These are phyloP conservation scores for Fusarium tricinctum DNA, from an alignment of 2,329 filamentous ascomycete species.

Conservation along the genomic window DNA sequence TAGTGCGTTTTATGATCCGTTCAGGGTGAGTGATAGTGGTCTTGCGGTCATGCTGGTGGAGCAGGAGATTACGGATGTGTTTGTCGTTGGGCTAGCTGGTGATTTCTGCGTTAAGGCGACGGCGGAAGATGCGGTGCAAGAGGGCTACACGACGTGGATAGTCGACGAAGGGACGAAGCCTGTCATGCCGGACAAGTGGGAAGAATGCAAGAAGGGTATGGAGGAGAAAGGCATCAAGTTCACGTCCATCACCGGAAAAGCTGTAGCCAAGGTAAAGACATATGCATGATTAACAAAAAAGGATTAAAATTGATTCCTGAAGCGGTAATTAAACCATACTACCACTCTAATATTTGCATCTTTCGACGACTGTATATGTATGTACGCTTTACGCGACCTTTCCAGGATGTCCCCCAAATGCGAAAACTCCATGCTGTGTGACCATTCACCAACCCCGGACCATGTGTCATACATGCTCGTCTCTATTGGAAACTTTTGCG, in stretches of 20 bases:
- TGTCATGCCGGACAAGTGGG: conserved; percentile 75
- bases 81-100: conserved; percentile 85
- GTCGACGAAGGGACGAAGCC: conserved; percentile 83
- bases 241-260: conserved; percentile 58
- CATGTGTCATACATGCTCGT: conserved; percentile 37
- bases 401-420: conserved; percentile 49
- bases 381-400: conserved; percentile 44
- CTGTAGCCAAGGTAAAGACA: conserved; percentile 45
- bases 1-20: conserved; percentile 88
- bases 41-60: conserved; percentile 71
- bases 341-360: conserved; percentile 34
- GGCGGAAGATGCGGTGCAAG: conserved; percentile 80
- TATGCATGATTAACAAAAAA: conserved; percentile 27
- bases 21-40: conserved; percentile 74
- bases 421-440: conserved; percentile 49
- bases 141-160: conserved; percentile 83
- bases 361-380: conserved; percentile 39
- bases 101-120: conserved; percentile 92
- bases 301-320: conserved; percentile 40
- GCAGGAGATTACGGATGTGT: conserved; percentile 80
- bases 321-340: conserved; percentile 34
- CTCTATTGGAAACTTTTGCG: conserved; percentile 39
- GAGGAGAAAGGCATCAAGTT: conserved; percentile 71
- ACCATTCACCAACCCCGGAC: conserved; percentile 36
- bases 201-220: conserved; percentile 66